Percentiles rank a stretch among this genome's conserved stretches.
phyloP scores from a whole-genome alignment of 1,284 basidiomycete species.

The Ceraceosorus bombacis region DNA sequence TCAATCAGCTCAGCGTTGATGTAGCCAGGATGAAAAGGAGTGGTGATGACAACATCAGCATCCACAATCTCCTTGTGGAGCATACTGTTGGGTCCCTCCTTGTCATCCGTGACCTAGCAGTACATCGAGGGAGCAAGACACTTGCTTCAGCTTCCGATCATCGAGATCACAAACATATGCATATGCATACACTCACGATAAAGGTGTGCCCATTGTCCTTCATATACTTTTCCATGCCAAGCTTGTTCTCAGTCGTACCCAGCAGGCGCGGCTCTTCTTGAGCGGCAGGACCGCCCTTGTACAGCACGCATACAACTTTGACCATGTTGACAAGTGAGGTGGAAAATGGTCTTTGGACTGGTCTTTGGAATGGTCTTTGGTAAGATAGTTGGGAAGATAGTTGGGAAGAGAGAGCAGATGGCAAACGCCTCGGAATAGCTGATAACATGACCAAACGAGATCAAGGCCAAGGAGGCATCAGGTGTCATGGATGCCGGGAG shows the following conservation, averaged over 20 bases:
- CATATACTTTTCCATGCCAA: constrained; percentile 44
- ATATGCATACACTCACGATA: constrained; percentile 22
- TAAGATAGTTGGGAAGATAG: too few species aligned
- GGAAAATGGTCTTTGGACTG: too few species aligned
- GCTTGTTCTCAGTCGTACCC: constrained; percentile 76
- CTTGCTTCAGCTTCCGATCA: neutral
- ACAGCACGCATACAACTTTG: constrained; percentile 9
- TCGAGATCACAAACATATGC: constrained; percentile 5
- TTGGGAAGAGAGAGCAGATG: too few species aligned
- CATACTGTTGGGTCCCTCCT: constrained; percentile 74
- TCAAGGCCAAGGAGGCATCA: too few species aligned
- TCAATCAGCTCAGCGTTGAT: constrained; percentile 69
- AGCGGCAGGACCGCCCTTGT: constrained; percentile 56
- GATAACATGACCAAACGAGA: too few species aligned
- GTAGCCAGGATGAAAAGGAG: constrained; percentile 76
- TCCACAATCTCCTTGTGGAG: constrained; percentile 80
- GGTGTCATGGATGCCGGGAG: too few species aligned
- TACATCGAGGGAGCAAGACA: constrained; percentile 5
- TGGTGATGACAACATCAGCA: constrained; percentile 59
- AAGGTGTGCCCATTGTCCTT: constrained; percentile 67
- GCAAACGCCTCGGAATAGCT: too few species aligned
- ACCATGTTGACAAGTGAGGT: too few species aligned
- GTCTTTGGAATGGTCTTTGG: too few species aligned
- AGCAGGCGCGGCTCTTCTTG: constrained; percentile 72
- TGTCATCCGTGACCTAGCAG: constrained; percentile 64